Evolutionary conservation across 208 protist genomes (phyloP).

Genomic region (Wallacemonas rigidus): DNA sequence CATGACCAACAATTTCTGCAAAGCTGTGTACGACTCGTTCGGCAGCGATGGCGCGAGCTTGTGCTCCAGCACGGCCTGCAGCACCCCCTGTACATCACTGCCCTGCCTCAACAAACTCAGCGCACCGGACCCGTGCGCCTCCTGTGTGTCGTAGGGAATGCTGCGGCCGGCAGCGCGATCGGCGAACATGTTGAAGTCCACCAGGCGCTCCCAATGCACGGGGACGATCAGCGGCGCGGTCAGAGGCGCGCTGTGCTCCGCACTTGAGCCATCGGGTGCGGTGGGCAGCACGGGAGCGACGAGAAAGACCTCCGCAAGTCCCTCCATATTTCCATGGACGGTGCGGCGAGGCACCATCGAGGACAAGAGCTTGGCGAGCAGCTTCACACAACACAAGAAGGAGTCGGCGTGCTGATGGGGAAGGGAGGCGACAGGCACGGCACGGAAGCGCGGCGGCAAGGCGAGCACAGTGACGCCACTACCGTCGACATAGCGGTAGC

Average conservation of each 20-base stretch:
- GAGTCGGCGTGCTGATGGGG: slow-evolving; percentile 42
- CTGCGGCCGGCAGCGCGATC: slow-evolving; percentile 84
- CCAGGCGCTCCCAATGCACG: slow-evolving; percentile 81
- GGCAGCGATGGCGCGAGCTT: slow-evolving; percentile 46
- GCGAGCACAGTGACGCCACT: slow-evolving; percentile 65
- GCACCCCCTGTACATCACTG: slow-evolving; percentile 51
- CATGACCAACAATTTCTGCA: slow-evolving; percentile 65
- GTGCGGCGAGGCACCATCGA: slow-evolving; percentile 70
- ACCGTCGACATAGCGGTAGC: slow-evolving; percentile 54
- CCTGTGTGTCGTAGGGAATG: slow-evolving; percentile 61
- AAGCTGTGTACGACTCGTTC: slow-evolving; percentile 47
- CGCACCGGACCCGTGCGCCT: slow-evolving; percentile 21
- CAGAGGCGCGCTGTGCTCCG: too few species aligned
- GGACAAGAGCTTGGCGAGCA: slow-evolving; percentile 56
- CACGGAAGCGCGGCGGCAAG: slow-evolving; percentile 43
- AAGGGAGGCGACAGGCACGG: slow-evolving; percentile 56
- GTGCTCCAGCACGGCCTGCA: slow-evolving; percentile 62
- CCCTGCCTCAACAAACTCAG: slow-evolving; percentile 49
- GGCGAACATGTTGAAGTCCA: slow-evolving; percentile 90
- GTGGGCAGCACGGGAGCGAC: slow-evolving; percentile 27
- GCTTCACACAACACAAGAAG: slow-evolving; percentile 57
- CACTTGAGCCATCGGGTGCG: neutral
- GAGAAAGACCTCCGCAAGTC: slow-evolving; percentile 65
- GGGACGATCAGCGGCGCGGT: slow-evolving; percentile 47
- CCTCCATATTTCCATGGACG: slow-evolving; percentile 61